Evolutionary conservation across 345 rosid genomes (phyloP).

Genomic region (Syzygium jambos): DNA sequence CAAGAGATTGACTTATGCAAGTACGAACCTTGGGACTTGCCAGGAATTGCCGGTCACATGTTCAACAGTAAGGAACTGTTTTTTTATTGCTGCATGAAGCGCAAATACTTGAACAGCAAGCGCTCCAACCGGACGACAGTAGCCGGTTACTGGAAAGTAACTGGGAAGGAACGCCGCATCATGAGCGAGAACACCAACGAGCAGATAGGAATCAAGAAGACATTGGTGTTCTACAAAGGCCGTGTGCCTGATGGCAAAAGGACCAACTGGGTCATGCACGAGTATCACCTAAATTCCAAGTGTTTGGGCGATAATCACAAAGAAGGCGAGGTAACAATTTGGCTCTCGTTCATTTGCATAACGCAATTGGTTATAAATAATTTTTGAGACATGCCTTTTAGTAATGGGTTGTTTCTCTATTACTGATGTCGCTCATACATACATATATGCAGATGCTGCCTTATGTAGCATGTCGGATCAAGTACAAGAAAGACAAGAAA

Average conservation of each 20-base stretch:
- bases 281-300: conserved; percentile 6
- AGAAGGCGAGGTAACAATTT: neutral
- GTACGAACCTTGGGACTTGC: conserved; percentile 43
- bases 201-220: conserved; percentile 29
- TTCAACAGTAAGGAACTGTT: conserved; percentile 18
- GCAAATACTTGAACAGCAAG: conserved; percentile 12
- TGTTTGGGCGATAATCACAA: conserved; percentile 4
- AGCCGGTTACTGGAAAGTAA: conserved; percentile 46
- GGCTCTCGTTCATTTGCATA: neutral
- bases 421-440: neutral
- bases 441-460: neutral
- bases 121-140: conserved; percentile 10
- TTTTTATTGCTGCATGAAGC: conserved; percentile 21
- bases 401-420: neutral
- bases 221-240: conserved; percentile 23
- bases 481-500: neutral
- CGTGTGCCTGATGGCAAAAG: neutral
- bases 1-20: conserved; percentile 20
- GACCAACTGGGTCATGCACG: conserved; percentile 39
- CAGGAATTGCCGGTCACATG: conserved; percentile 3
- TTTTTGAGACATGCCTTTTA: neutral
- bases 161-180: conserved; percentile 17
- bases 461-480: neutral
- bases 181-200: neutral
- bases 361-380: neutral